Evolutionary conservation across 2,329 filamentous ascomycete genomes (phyloP).

Genomic region (Keithomyces neogunnii): DNA sequence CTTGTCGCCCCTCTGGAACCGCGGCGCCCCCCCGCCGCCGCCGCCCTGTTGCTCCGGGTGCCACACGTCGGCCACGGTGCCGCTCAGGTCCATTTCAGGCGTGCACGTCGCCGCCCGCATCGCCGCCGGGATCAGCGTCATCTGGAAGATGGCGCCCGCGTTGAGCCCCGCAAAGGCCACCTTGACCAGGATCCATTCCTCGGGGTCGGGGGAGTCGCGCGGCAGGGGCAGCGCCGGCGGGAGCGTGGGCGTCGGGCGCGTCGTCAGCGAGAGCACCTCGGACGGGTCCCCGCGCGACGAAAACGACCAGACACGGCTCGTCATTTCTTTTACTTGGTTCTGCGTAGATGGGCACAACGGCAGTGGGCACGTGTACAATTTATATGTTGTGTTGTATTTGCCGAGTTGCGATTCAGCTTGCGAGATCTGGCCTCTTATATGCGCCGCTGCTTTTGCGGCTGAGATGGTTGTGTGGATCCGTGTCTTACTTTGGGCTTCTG

Average conservation of each 20-base stretch:
- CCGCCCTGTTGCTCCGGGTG: slow-evolving; percentile 9
- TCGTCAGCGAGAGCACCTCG: slow-evolving; percentile 17
- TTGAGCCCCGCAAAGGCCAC: slow-evolving; percentile 37
- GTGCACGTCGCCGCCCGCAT: slow-evolving; percentile 25
- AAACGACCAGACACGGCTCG: slow-evolving; percentile 18
- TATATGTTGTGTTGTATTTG: too few species aligned
- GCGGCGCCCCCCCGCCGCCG: slow-evolving; percentile 7
- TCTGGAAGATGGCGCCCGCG: slow-evolving; percentile 31
- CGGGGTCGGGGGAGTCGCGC: slow-evolving; percentile 15
- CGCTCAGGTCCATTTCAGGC: slow-evolving; percentile 36
- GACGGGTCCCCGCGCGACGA: slow-evolving; percentile 18
- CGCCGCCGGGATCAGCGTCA: slow-evolving; percentile 30
- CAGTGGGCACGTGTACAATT: too few species aligned
- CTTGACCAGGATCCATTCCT: slow-evolving; percentile 30
- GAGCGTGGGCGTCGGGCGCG: slow-evolving; percentile 14
- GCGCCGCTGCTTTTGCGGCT: neutral
- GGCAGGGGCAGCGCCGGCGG: slow-evolving; percentile 20
- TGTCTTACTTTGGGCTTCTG: too few species aligned
- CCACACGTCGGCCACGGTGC: slow-evolving; percentile 28
- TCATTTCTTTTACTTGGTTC: neutral
- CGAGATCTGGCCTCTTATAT: neutral
- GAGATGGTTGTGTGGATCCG: too few species aligned
- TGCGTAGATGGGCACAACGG: neutral
- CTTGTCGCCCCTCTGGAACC: slow-evolving; percentile 21
- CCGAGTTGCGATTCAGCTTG: neutral